phyloP scores from a whole-genome alignment of 306 rosid species.

The Myrica gale region DNA sequence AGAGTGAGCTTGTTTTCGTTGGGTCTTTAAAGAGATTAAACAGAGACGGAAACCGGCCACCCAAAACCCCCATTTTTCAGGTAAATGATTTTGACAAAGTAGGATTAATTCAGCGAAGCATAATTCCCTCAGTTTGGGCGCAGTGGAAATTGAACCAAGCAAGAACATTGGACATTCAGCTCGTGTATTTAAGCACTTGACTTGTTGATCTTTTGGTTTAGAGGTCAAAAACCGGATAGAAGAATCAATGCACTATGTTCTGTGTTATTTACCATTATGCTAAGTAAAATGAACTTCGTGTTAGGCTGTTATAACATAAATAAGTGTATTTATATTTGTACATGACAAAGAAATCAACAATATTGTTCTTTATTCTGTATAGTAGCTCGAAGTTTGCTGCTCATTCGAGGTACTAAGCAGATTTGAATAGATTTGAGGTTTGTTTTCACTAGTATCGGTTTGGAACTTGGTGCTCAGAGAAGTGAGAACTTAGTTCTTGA shows the following conservation, averaged over 20 bases:
- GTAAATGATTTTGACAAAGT: neutral
- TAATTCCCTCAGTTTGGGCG: too few species aligned
- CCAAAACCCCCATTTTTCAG: too few species aligned
- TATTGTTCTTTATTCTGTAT: neutral
- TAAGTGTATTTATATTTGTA: neutral
- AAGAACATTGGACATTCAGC: too few species aligned
- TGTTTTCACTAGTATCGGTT: neutral
- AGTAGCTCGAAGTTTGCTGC: neutral
- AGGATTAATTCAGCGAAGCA: conserved; percentile 3
- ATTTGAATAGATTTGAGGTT: neutral
- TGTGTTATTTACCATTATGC: neutral
- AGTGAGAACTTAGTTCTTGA: neutral
- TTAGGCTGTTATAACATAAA: neutral
- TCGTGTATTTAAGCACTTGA: too few species aligned
- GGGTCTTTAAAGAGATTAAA: too few species aligned
- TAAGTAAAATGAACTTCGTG: neutral
- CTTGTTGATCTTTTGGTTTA: neutral
- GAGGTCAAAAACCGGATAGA: neutral
- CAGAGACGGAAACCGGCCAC: too few species aligned
- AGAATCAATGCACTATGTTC: neutral
- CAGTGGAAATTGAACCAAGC: too few species aligned
- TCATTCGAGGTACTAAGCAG: neutral
- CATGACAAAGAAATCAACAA: neutral
- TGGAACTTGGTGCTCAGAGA: neutral
- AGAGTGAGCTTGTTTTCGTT: too few species aligned